Percentiles rank a stretch among this genome's conserved stretches.
Evolutionary conservation across 2,329 filamentous ascomycete species (phyloP).

Genomic region (Neodidymelliopsis sp.): DNA sequence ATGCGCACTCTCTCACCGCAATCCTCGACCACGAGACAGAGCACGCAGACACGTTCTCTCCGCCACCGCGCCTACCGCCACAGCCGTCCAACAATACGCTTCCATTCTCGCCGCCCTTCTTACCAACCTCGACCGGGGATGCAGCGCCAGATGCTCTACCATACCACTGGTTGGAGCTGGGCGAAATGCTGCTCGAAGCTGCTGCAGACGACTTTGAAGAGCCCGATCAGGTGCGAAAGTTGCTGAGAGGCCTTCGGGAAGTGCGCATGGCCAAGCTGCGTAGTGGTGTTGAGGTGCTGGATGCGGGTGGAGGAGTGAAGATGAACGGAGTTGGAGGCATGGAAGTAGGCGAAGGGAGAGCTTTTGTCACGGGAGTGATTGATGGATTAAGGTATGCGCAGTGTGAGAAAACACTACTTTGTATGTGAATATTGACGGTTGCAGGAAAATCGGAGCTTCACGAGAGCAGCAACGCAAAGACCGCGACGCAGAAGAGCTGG

Average conservation of each 20-base stretch:
- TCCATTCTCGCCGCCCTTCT: conserved; percentile 70
- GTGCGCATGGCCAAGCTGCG: conserved; percentile 89
- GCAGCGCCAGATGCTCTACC: conserved; percentile 76
- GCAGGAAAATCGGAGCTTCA: conserved; percentile 78
- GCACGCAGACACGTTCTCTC: conserved; percentile 74
- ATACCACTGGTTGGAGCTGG: conserved; percentile 94
- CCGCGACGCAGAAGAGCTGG: conserved; percentile 73
- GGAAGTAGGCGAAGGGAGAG: conserved; percentile 87
- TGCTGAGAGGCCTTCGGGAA: conserved; percentile 84
- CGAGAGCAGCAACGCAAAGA: conserved; percentile 80
- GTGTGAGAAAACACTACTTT: too few species aligned
- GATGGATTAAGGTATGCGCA: conserved; percentile 72
- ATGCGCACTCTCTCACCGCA: conserved; percentile 74
- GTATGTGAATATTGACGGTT: conserved; percentile 13
- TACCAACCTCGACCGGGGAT: conserved; percentile 75
- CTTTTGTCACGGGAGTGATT: conserved; percentile 84
- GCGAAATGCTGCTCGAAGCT: conserved; percentile 84
- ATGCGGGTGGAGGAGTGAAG: conserved; percentile 74
- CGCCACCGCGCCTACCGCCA: conserved; percentile 75
- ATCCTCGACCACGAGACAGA: conserved; percentile 85
- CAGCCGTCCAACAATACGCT: conserved; percentile 53
- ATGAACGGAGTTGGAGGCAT: conserved; percentile 87
- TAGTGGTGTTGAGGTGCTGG: conserved; percentile 73
- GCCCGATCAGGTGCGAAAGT: conserved; percentile 74
- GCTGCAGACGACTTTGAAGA: conserved; percentile 83